Evolutionary conservation across 331 rosid species (phyloP).

Genomic region (Rhamnella rubrinervis): DNA sequence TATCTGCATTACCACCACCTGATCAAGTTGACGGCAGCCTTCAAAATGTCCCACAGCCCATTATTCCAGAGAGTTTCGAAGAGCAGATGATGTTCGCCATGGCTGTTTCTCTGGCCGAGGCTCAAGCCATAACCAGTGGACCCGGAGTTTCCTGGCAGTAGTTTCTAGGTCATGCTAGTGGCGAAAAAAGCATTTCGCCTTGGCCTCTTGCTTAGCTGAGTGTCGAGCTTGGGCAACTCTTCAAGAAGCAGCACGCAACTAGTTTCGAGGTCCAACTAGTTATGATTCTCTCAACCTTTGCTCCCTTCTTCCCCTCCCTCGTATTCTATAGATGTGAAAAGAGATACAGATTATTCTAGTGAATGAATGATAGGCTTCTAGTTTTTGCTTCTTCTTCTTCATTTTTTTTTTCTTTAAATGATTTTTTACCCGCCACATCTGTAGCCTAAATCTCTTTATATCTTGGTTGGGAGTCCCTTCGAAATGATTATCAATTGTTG

Average conservation of each 20-base stretch:
- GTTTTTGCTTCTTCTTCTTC: conserved; percentile 31
- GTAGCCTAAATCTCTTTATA: not conserved
- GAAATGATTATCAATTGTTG: not conserved
- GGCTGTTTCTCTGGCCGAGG: conserved; percentile 96
- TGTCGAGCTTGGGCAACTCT: conserved; percentile 33
- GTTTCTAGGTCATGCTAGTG: conserved; percentile 24
- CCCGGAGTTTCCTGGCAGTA: conserved; percentile 80
- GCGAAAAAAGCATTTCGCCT: conserved; percentile 20
- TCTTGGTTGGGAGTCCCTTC: conserved; percentile 2
- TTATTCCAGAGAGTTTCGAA: conserved; percentile 88
- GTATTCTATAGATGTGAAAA: conserved; percentile 47
- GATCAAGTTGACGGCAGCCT: conserved; percentile 55
- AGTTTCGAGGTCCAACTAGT: conserved; percentile 50
- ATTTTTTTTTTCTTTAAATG: not conserved
- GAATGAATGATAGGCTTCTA: conserved; percentile 56
- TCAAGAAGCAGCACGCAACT: conserved; percentile 30
- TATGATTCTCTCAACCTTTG: conserved; percentile 33
- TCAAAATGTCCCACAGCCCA: conserved; percentile 47
- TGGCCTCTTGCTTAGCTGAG: conserved; percentile 33
- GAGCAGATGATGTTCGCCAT: conserved; percentile 99
- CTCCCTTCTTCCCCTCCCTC: conserved; percentile 23
- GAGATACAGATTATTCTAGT: conserved; percentile 52
- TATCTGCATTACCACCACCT: conserved; percentile 37
- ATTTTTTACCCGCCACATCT: conserved; percentile 5
- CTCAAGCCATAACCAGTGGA: conserved; percentile 61